Evolutionary conservation across 2,329 filamentous ascomycete genomes (phyloP), one percentile per base, ranked within the genome.

Genomic region (Talaromyces sp.): DNA sequence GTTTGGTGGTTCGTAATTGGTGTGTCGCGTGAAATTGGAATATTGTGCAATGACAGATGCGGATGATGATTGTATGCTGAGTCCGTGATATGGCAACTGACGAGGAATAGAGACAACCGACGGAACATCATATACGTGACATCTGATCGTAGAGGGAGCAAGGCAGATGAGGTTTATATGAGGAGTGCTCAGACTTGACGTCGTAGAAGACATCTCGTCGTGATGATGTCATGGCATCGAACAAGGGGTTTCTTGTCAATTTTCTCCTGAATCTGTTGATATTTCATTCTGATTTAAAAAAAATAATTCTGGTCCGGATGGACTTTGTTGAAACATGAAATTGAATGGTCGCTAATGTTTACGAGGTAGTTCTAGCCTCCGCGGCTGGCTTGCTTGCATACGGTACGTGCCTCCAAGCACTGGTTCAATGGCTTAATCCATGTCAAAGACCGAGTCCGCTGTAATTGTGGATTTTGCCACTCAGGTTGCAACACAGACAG

Each of bases 201-300:
- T 35, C 10, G 56, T n/a, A 22, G 60, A 47, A 54, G 35, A 25
- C 31, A 65, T 65, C 62, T 62, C 63, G 63, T 65, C 56, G 52
- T 62, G 39, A 62, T 65, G 63, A 65, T 62, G 59, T 65, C 63
- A 65, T 65, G 47, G 47, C 22, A 50, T 50, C 47, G 13, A 50
- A 31, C 15, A n/a, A 19, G 15, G 5, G 13, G 13, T 47, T 47
- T 47, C 43, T 5, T 5, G 43, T 47, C 19, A 47, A 47, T 1
- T 31, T 31, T 31, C 4, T 31, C 27, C 27, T 31, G 27, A 31
- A 31, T 31, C 27, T 6, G 27, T 31, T 31, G 27, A 31, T 6
- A 31, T 6, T 31, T 31, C 27, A 31, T 31, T 31, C 27, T 31
- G 27, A 31, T 6, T 7, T 22, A 2, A 22, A 22, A 27, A 31